phyloP scores from a whole-genome alignment of 1,284 basidiomycete species.

The Schizophyllum amplum region DNA sequence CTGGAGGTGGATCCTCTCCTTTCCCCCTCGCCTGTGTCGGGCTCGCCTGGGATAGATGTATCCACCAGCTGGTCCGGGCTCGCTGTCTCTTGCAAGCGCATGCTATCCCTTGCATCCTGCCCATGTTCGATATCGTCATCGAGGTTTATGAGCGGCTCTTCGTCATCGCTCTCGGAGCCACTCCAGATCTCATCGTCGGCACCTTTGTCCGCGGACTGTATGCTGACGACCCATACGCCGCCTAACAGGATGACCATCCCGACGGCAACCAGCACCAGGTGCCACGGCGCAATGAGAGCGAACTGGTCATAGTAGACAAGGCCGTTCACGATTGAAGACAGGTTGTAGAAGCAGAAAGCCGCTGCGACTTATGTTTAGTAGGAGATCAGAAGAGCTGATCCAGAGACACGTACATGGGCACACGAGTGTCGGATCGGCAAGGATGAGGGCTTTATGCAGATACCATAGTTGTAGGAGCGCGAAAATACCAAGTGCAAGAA shows the following conservation, averaged over 20 bases:
- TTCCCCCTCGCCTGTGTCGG: too few relatives aligned
- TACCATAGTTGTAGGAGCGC: constrained; percentile 86
- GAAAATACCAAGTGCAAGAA: constrained; percentile 61
- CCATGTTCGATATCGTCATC: constrained; percentile 14
- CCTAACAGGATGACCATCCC: constrained; percentile 78
- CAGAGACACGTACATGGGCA: constrained; percentile 65
- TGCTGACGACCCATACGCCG: constrained; percentile 87
- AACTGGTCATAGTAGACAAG: constrained; percentile 92
- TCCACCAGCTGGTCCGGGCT: too few relatives aligned
- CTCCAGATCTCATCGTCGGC: constrained; percentile 48
- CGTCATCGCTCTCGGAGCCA: constrained; percentile 20
- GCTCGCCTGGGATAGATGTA: too few relatives aligned
- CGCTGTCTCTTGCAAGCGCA: too few relatives aligned
- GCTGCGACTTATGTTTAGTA: too few relatives aligned
- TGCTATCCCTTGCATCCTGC: too few relatives aligned
- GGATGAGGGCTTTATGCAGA: constrained; percentile 80
- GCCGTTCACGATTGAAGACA: constrained; percentile 83
- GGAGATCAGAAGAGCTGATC: too few relatives aligned
- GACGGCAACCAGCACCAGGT: constrained; percentile 68
- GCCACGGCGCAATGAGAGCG: constrained; percentile 57
- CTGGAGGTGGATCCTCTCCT: too few relatives aligned
- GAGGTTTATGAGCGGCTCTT: constrained; percentile 27
- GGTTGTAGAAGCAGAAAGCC: constrained; percentile 94
- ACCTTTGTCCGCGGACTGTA: constrained; percentile 47
- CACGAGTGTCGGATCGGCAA: constrained; percentile 84